Percentiles rank a stretch among this genome's conserved stretches.
phyloP scores from a whole-genome alignment of 139 green algal genomes.

The Haematococcus lacustris region DNA sequence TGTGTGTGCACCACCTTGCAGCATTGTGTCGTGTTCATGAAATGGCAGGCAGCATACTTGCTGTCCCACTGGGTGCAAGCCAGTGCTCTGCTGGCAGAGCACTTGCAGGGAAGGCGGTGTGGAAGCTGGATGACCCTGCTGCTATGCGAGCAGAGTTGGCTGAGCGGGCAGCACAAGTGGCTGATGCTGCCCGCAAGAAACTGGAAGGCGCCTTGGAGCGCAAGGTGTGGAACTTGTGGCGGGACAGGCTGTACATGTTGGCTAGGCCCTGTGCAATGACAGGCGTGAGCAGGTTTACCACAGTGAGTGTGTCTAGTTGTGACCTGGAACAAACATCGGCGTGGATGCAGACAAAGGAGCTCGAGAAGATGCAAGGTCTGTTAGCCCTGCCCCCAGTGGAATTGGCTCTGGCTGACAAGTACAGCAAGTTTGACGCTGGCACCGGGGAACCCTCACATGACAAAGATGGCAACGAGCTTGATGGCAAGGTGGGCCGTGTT shows the following conservation, averaged over 20 bases:
- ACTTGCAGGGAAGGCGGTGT: slow-evolving; percentile 58
- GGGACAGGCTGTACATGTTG: not conserved
- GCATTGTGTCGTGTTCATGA: not conserved
- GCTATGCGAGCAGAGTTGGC: slow-evolving; percentile 60
- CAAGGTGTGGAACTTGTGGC: slow-evolving; percentile 23
- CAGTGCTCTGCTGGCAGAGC: not conserved
- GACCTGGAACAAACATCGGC: not conserved
- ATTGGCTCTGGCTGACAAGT: slow-evolving; percentile 60
- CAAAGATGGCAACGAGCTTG: slow-evolving; percentile 65
- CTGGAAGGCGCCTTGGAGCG: slow-evolving; percentile 25
- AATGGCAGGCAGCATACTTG: not conserved
- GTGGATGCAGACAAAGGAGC: slow-evolving; percentile 34
- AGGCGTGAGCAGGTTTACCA: not conserved
- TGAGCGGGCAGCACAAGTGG: slow-evolving; percentile 40
- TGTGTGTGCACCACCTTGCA: slow-evolving; percentile 10
- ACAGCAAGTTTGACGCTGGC: slow-evolving; percentile 50
- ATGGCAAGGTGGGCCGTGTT: slow-evolving; percentile 49
- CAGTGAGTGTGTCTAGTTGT: not conserved
- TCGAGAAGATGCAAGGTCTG: slow-evolving; percentile 61
- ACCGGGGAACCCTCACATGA: slow-evolving; percentile 72
- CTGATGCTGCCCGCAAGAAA: slow-evolving; percentile 59
- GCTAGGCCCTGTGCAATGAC: not conserved
- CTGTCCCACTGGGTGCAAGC: not conserved
- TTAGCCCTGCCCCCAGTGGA: slow-evolving; percentile 33
- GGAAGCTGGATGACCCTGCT: slow-evolving; percentile 88